Percentiles rank a stretch among this genome's conserved stretches.
Evolutionary conservation across 163 green algal genomes (phyloP).

Genomic region (Chlamydomonas reinhardtii): DNA sequence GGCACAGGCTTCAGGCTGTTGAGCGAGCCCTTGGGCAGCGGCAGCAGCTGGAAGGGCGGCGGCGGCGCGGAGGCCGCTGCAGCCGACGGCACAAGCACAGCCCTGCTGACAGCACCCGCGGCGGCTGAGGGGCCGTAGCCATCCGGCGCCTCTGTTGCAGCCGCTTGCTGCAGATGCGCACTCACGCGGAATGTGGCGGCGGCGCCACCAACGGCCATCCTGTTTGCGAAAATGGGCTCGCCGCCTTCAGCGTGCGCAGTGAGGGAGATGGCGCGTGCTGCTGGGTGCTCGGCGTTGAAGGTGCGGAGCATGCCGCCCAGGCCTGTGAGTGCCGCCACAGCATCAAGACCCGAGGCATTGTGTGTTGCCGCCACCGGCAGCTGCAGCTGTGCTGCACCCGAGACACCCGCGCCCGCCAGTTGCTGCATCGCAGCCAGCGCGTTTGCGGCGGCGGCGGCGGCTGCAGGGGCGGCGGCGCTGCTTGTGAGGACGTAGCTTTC

Average conservation of each 20-base stretch:
- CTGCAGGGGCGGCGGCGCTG: background rate
- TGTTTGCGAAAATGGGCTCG: no score
- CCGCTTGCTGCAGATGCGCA: background rate
- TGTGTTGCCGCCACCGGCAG: background rate
- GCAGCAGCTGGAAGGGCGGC: slow-evolving; percentile 50
- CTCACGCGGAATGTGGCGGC: background rate
- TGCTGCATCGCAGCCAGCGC: slow-evolving; percentile 44
- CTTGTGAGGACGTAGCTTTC: background rate
- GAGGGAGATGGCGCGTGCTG: no score
- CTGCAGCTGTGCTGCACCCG: background rate
- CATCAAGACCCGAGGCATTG: background rate
- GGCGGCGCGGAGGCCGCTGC: background rate
- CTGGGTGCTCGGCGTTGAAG: slow-evolving; percentile 52
- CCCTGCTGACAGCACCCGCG: background rate
- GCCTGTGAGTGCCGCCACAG: background rate
- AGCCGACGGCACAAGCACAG: slow-evolving; percentile 19
- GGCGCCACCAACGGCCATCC: no score
- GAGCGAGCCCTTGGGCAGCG: slow-evolving; percentile 60
- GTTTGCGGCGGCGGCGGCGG: background rate
- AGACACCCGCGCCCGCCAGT: background rate
- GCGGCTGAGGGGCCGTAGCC: slow-evolving; percentile 47
- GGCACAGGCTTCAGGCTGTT: slow-evolving; percentile 58
- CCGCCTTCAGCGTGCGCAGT: background rate
- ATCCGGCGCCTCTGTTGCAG: slow-evolving; percentile 18
- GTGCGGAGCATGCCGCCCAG: slow-evolving; percentile 45